phyloP scores from a whole-genome alignment of 495 filamentous ascomycete genomes.

The Penicillium bovifimosum region DNA sequence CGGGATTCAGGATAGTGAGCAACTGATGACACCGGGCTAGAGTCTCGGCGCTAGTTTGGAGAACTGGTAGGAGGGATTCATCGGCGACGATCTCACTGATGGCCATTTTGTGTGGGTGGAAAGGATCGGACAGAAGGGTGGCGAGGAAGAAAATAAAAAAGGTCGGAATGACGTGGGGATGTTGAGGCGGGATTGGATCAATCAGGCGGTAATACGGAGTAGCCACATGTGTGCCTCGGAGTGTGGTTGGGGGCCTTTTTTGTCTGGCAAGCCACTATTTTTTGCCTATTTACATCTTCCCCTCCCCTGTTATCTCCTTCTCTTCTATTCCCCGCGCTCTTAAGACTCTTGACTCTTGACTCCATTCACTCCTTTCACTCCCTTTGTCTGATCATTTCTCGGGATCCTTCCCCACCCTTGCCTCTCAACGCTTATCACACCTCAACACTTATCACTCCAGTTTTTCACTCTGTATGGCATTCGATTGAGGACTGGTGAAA shows the following conservation, averaged over 20 bases:
- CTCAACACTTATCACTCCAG: neutral
- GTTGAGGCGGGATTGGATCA: slow-evolving; percentile 6
- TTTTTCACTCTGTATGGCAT: neutral
- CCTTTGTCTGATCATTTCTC: neutral
- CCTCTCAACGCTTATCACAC: neutral
- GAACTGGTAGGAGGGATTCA: slow-evolving; percentile 61
- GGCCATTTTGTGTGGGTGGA: slow-evolving; percentile 32
- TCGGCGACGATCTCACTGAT: slow-evolving; percentile 63
- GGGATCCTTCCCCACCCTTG: neutral
- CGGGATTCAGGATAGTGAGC: slow-evolving; percentile 53
- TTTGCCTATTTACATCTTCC: slow-evolving; percentile 1
- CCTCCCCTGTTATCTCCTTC: slow-evolving; percentile 4
- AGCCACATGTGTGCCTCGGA: slow-evolving; percentile 20
- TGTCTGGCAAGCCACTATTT: neutral
- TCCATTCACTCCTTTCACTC: neutral
- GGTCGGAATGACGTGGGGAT: neutral
- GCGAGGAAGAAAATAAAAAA: slow-evolving; percentile 6
- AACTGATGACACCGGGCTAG: slow-evolving; percentile 70
- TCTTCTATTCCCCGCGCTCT: slow-evolving; percentile 6
- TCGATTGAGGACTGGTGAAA: slow-evolving; percentile 3
- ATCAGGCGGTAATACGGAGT: slow-evolving; percentile 14
- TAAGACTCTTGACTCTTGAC: too few species aligned
- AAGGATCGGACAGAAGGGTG: slow-evolving; percentile 1
- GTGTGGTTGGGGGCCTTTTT: slow-evolving; percentile 21
- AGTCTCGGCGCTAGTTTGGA: slow-evolving; percentile 63